These are phyloP conservation scores for Blastobotrys peoriensis DNA, from an alignment of 805 yeast genomes.

Conservation along the genomic window DNA sequence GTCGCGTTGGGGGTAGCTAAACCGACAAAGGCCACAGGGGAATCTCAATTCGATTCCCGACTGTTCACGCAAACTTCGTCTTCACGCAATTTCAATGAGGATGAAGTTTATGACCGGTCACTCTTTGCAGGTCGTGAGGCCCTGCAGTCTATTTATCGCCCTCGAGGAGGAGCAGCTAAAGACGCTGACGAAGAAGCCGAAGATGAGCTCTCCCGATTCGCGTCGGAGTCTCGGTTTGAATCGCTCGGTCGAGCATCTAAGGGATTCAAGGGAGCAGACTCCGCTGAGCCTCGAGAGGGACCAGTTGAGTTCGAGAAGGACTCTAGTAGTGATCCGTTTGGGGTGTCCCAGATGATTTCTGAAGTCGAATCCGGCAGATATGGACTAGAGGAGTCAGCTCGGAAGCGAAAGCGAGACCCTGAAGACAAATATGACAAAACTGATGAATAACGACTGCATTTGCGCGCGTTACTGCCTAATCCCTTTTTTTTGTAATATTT, in stretches of 20 bases:
- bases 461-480: too few relatives aligned
- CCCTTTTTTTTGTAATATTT: too few relatives aligned
- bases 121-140: conserved; percentile 50
- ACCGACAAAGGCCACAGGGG: conserved; percentile 32
- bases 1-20: conserved; percentile 47
- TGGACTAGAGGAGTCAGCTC: conserved; percentile 2
- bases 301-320: conserved; percentile 46
- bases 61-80: conserved; percentile 45
- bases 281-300: conserved; percentile 25
- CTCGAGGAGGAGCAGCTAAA: conserved; percentile 26
- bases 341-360: conserved; percentile 15
- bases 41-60: conserved; percentile 53
- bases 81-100: conserved; percentile 30
- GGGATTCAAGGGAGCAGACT: conserved; percentile 19
- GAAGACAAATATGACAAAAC: too few relatives aligned
- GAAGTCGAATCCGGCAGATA: conserved; percentile 9
- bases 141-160: conserved; percentile 44
- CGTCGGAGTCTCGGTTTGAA: conserved; percentile 25
- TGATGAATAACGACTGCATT: too few relatives aligned
- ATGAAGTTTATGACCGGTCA: conserved; percentile 54
- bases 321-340: conserved; percentile 17
- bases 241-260: conserved; percentile 19
- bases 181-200: conserved; percentile 25
- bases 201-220: conserved; percentile 21
- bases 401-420: conserved; percentile 4